Evolutionary conservation across 1,139 yeast species (phyloP).

Genomic region (Magnusiomyces fungicola): DNA sequence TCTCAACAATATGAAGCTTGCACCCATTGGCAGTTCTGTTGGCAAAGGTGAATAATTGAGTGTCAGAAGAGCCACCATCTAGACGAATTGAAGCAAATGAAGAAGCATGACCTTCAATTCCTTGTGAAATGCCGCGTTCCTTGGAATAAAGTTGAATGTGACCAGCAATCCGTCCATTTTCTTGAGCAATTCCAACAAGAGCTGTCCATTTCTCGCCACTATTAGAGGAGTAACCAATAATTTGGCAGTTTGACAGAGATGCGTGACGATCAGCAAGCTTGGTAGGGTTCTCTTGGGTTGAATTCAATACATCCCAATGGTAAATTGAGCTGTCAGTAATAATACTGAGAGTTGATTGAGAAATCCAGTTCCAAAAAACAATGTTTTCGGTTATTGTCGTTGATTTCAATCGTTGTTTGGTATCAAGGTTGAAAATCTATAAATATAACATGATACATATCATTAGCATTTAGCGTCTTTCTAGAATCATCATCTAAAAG

Average conservation of each 20-base stretch:
- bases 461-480: no score
- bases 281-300: conserved; percentile 70
- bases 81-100: conserved; percentile 71
- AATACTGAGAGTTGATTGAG: conserved; percentile 65
- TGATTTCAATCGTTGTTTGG: conserved; percentile 85
- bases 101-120: conserved; percentile 97
- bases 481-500: no score
- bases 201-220: conserved; percentile 88
- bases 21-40: conserved; percentile 81
- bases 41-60: conserved; percentile 81
- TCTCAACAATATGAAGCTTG: conserved; percentile 87
- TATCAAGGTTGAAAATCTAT: conserved; percentile 70
- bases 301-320: conserved; percentile 81
- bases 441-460: not conserved
- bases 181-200: conserved; percentile 90
- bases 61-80: conserved; percentile 66
- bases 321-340: conserved; percentile 71
- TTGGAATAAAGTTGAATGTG: conserved; percentile 88
- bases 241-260: conserved; percentile 71
- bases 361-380: conserved; percentile 93
- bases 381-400: conserved; percentile 84
- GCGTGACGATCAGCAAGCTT: conserved; percentile 80
- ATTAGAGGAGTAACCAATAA: conserved; percentile 85
- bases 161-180: conserved; percentile 91
- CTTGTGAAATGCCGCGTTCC: conserved; percentile 87